A percentile compares a stretch with the other conserved stretches of the same genome.
These are phyloP conservation scores for Cytospora schulzeri DNA, from an alignment of 2,329 filamentous ascomycete species.

Conservation along the genomic window DNA sequence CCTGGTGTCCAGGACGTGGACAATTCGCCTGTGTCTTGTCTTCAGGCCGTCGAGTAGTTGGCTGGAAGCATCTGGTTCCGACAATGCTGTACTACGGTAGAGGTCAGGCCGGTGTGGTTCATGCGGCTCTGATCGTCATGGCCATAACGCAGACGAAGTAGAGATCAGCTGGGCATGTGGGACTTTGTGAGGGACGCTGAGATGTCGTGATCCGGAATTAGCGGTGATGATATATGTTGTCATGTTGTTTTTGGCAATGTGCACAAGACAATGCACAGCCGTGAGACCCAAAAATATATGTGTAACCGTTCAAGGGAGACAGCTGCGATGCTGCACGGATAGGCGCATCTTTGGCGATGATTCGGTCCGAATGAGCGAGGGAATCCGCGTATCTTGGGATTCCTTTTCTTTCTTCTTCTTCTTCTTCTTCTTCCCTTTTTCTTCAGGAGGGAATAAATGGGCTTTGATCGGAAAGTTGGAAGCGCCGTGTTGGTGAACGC, in stretches of 20 bases:
- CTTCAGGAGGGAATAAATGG: too few relatives aligned
- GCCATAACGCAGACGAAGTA: background rate
- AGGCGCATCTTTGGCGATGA: background rate
- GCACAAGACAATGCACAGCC: background rate
- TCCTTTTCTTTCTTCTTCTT: too few relatives aligned
- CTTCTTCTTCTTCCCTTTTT: too few relatives aligned
- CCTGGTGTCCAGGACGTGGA: background rate
- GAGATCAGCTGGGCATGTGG: background rate
- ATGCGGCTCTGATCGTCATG: background rate
- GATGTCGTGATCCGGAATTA: background rate
- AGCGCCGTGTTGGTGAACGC: too few relatives aligned
- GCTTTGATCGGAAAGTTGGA: too few relatives aligned
- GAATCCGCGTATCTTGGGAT: background rate
- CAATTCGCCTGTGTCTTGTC: background rate
- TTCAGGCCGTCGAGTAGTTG: background rate
- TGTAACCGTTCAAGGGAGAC: background rate
- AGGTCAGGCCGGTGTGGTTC: background rate
- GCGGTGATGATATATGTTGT: background rate
- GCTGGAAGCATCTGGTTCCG: background rate
- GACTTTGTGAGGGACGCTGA: background rate
- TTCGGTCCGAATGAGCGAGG: background rate
- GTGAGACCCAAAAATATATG: background rate
- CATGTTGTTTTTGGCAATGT: background rate
- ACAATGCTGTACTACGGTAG: background rate
- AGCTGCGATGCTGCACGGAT: background rate